A percentile compares a stretch with the other conserved stretches of the same genome.
Conservation (phyloP, 2,329 filamentous ascomycete species). For the Fusarium illudens region DNA sequence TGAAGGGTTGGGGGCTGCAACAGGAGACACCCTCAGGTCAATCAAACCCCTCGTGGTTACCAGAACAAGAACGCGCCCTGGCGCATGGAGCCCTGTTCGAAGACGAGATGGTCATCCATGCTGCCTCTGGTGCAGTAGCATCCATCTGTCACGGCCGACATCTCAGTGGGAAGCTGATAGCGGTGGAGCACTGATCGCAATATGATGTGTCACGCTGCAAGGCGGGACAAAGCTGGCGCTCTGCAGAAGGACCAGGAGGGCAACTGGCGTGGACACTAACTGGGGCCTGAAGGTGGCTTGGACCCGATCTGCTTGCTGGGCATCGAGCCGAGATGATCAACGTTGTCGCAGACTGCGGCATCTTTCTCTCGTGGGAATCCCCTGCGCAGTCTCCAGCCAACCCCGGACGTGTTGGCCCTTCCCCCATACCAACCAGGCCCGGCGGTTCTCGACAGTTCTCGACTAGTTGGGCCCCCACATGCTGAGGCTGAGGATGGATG, state of each 20-base stretch:
- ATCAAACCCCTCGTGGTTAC: neutral
- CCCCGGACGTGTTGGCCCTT: constrained; percentile 2
- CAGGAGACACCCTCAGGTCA: neutral
- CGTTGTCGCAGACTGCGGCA: constrained; percentile 10
- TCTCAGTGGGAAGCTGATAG: constrained; percentile 6
- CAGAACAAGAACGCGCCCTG: neutral
- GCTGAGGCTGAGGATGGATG: constrained; percentile 21
- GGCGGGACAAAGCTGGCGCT: constrained; percentile 31
- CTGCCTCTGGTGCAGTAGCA: constrained; percentile 5
- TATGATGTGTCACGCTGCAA: constrained; percentile 39
- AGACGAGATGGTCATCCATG: neutral
- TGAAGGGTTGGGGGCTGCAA: constrained; percentile 6
- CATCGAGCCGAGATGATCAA: constrained; percentile 19
- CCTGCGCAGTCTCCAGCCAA: constrained; percentile 4
- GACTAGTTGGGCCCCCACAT: constrained; percentile 16
- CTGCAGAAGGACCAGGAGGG: constrained; percentile 30
- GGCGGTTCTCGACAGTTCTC: constrained; percentile 8
- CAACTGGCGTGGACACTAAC: constrained; percentile 17
- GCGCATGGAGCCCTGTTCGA: constrained; percentile 9
- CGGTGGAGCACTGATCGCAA: constrained; percentile 36
- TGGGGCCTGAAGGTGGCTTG: constrained; percentile 24
- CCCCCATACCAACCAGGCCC: neutral
- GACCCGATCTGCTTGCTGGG: constrained; percentile 19
- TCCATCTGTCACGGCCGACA: constrained; percentile 14
- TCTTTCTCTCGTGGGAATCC: constrained; percentile 2